Conservation (phyloP, 2,329 filamentous ascomycete species). For the Xylariaceae sp. region DNA sequence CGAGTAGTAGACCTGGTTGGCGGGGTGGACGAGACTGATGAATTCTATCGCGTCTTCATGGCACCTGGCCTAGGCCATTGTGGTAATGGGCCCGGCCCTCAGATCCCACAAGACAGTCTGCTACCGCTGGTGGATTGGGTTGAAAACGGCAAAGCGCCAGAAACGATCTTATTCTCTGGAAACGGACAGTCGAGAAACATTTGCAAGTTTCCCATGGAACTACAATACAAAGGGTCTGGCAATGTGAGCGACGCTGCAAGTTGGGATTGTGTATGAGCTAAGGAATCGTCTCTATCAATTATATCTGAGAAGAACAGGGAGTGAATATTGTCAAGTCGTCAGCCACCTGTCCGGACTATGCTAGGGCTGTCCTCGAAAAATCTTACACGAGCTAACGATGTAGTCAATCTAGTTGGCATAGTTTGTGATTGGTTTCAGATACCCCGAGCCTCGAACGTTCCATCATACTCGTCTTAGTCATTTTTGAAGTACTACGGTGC, state of each 20-base stretch:
- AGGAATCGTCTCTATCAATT: background rate
- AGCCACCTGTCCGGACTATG: too few species aligned
- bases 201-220: constrained; percentile 19
- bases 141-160: constrained; percentile 22
- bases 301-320: background rate
- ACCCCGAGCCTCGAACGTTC: too few species aligned
- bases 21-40: constrained; percentile 33
- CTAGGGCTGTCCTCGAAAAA: too few species aligned
- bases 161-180: constrained; percentile 16
- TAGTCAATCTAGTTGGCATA: too few species aligned
- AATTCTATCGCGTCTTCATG: constrained; percentile 50
- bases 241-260: constrained; percentile 19
- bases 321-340: too few species aligned
- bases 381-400: too few species aligned
- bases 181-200: constrained; percentile 17
- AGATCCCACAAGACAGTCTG: constrained; percentile 15
- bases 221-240: constrained; percentile 18
- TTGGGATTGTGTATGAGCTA: constrained; percentile 19
- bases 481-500: too few species aligned
- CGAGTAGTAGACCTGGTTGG: constrained; percentile 23
- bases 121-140: constrained; percentile 23
- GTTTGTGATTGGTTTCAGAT: too few species aligned
- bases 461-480: too few species aligned
- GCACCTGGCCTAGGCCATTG: constrained; percentile 54
- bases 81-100: constrained; percentile 39